Percentiles rank a stretch among this genome's conserved stretches.
Evolutionary conservation across 352 stramenopile species (phyloP).

Genomic region (Phytophthora sojae): DNA sequence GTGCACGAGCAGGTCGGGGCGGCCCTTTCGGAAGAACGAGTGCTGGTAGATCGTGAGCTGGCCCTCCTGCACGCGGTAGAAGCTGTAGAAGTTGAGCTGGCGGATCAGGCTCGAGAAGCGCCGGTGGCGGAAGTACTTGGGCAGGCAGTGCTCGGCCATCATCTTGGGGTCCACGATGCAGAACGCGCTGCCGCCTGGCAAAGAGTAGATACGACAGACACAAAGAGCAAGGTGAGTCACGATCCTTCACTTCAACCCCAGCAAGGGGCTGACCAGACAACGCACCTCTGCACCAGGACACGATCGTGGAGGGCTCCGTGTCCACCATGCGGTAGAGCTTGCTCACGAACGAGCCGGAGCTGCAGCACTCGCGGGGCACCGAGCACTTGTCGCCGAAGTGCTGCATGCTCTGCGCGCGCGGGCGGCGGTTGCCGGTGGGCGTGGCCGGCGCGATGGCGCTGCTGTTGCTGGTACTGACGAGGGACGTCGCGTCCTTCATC

Average conservation of each 20-base stretch:
- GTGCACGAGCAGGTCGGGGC: constrained; percentile 81
- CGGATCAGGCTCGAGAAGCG: constrained; percentile 91
- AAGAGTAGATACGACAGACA: background rate
- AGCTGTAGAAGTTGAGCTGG: constrained; percentile 94
- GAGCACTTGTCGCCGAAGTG: constrained; percentile 45
- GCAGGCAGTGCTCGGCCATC: constrained; percentile 88
- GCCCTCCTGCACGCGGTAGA: constrained; percentile 90
- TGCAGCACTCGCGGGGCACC: constrained; percentile 55
- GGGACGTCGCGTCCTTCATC: constrained; percentile 39
- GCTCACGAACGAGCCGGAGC: constrained; percentile 84
- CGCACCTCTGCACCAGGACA: constrained; percentile 81
- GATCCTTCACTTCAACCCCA: background rate
- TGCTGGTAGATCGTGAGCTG: constrained; percentile 90
- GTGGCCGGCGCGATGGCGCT: constrained; percentile 4
- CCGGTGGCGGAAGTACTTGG: constrained; percentile 92
- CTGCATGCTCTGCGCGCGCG: constrained; percentile 63
- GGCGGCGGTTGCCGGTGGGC: constrained; percentile 38
- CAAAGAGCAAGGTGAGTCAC: background rate
- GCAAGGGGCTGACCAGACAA: background rate
- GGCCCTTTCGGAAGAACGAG: constrained; percentile 85
- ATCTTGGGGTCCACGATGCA: constrained; percentile 92
- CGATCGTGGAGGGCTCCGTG: constrained; percentile 78
- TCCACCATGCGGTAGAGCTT: constrained; percentile 90
- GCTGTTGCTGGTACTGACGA: background rate
- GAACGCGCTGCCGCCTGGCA: constrained; percentile 85